These are phyloP conservation scores for Crithidia sp. DNA, from an alignment of 208 protist genomes.

Conservation along the genomic window DNA sequence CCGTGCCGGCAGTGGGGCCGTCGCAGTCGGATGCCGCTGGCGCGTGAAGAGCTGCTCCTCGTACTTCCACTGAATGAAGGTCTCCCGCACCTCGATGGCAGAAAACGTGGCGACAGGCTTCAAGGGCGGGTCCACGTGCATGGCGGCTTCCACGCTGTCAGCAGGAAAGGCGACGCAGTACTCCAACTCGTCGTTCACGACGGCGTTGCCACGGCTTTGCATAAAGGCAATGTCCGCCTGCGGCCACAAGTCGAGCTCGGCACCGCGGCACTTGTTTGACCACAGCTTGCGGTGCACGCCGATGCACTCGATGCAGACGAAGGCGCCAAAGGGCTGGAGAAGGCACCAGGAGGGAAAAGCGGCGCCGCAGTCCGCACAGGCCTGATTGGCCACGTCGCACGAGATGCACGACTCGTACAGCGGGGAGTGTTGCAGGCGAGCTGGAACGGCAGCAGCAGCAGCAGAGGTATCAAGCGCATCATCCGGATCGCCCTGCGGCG, in stretches of 20 bases:
- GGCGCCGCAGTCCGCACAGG: conserved; percentile 68
- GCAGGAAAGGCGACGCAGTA: conserved; percentile 44
- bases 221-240: conserved; percentile 61
- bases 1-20: conserved; percentile 14
- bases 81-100: conserved; percentile 43
- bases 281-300: conserved; percentile 80
- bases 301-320: conserved; percentile 81
- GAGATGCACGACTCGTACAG: conserved; percentile 51
- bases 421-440: conserved; percentile 45
- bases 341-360: conserved; percentile 70
- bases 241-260: conserved; percentile 72
- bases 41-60: conserved; percentile 57
- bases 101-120: conserved; percentile 48
- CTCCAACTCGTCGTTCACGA: conserved; percentile 72
- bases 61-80: conserved; percentile 72
- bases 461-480: not conserved
- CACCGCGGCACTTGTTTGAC: conserved; percentile 69
- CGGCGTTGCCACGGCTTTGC: conserved; percentile 56
- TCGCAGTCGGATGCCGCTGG: conserved; percentile 26
- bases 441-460: conserved; percentile 5
- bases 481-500: not conserved
- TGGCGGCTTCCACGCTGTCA: conserved; percentile 34
- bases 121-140: conserved; percentile 24
- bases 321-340: conserved; percentile 67
- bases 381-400: conserved; percentile 38